These are phyloP conservation scores for Cephalotrichum gorgonifer DNA, from an alignment of 2,329 filamentous ascomycete genomes.

Conservation along the genomic window DNA sequence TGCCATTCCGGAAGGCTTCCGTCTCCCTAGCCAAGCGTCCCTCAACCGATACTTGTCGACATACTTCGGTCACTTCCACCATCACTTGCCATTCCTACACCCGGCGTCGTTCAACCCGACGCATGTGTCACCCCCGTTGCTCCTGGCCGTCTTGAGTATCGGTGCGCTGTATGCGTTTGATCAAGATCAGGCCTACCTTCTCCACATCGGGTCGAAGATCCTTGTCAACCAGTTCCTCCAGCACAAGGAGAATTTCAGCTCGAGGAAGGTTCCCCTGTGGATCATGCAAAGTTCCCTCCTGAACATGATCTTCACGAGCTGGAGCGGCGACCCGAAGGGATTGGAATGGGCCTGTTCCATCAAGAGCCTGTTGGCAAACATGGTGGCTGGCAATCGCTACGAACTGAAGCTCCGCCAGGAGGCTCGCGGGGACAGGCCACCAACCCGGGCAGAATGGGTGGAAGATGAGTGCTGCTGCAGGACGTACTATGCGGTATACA, in stretches of 20 bases:
- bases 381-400: conserved; percentile 95
- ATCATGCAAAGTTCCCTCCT: conserved; percentile 94
- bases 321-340: conserved; percentile 96
- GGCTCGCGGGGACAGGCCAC: conserved; percentile 64
- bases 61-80: conserved; percentile 95
- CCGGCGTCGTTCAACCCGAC: conserved; percentile 81
- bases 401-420: conserved; percentile 91
- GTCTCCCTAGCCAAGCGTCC: conserved; percentile 67
- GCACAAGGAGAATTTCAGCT: conserved; percentile 98
- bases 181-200: conserved; percentile 91
- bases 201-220: conserved; percentile 95
- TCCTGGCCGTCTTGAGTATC: conserved; percentile 87
- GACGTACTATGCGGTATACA: conserved; percentile 97
- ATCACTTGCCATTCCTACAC: conserved; percentile 91
- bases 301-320: conserved; percentile 99
- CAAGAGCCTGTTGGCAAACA: conserved; percentile 94
- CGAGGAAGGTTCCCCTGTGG: conserved; percentile 92
- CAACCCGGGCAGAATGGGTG: conserved; percentile 83
- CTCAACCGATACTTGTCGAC: conserved; percentile 90
- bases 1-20: conserved; percentile 79
- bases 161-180: conserved; percentile 95
- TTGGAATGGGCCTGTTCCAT: conserved; percentile 98
- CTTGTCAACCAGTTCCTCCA: conserved; percentile 94
- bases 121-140: conserved; percentile 66
- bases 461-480: conserved; percentile 93